These are phyloP conservation scores for Wickerhamomyces alni DNA, from an alignment of 805 yeast species.

Conservation along the genomic window DNA sequence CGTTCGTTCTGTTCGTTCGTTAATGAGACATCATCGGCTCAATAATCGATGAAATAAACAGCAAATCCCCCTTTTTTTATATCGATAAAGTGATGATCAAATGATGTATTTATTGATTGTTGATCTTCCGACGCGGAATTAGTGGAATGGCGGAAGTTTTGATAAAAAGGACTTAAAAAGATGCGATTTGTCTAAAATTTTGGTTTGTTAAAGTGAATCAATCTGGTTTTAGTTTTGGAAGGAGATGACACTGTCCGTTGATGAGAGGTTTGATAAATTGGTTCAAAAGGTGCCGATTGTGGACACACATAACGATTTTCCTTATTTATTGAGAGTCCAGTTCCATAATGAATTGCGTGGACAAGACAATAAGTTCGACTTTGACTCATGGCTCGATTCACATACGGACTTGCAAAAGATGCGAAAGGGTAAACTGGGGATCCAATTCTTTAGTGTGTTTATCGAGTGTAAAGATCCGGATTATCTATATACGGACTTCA, in stretches of 20 bases:
- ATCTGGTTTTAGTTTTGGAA: no score
- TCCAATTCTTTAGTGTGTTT: slow-evolving; percentile 46
- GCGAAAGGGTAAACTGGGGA: slow-evolving; percentile 39
- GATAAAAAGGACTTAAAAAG: no score
- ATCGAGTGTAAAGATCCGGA: slow-evolving; percentile 39
- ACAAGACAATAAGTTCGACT: slow-evolving; percentile 29
- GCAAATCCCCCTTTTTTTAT: no score
- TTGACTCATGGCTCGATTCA: slow-evolving; percentile 32
- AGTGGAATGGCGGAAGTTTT: no score
- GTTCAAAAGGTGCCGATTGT: slow-evolving; percentile 30
- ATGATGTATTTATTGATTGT: no score
- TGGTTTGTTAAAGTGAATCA: no score
- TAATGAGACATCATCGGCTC: no score
- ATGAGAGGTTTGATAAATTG: slow-evolving; percentile 14
- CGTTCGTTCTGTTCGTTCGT: no score
- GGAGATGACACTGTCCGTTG: slow-evolving; percentile 1
- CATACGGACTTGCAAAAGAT: slow-evolving; percentile 41
- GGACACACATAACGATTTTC: slow-evolving; percentile 48
- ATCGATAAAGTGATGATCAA: no score
- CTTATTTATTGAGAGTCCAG: slow-evolving; percentile 41
- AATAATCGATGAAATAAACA: no score
- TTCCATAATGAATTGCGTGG: slow-evolving; percentile 36
- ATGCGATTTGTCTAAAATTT: no score
- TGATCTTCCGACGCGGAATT: no score
- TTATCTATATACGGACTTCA: slow-evolving; percentile 37